Base-by-base conservation (phyloP, 345 rosid genomes). In the Lumnitzera littorea region DNA sequence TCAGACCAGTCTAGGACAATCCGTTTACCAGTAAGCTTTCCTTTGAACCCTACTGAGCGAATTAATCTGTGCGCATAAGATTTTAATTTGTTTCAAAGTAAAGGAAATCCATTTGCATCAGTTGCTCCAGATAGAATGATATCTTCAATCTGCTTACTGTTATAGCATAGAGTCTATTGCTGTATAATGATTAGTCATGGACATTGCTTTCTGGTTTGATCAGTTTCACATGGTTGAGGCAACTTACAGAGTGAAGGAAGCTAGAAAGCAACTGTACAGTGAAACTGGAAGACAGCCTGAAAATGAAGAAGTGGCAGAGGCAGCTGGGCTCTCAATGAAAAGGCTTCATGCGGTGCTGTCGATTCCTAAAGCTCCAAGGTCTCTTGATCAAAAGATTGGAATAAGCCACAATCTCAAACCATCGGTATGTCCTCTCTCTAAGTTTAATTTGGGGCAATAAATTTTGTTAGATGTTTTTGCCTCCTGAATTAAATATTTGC, bases 181-280 rank as follows among this genome's bases (percentile, higher is more conserved):
- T 36, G 10, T 1, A 9, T 16, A 50, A 14, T 3, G 4, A 14
- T 50, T 50, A 50, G 4, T 9, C 14, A 23, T 20, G 29, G 50
- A 5, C 12, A 24, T 23, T 13, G 46, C 50, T 58, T 48, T 62
- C 31, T 51, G 25, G 55, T 50, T 53, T 67, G 64, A 46, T 66
- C 85, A 94, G 99, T 83, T 86, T 78, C 96, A 88, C 85, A 83
- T 94, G 91, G 91, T 87, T 70, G 97, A 90, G 68, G 95, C 96
- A 62, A 84, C 89, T 51, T 90, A 88, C 70, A 79, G 86, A 61
- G 97, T 94, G 76, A 94, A 81, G 74, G 95, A 86, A 62, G 99
- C 95, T 46, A 80, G 82, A 66, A 87, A 86, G 76, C 87, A 84
- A 72, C 76, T 90, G 53, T 80, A 73, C 65, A 81, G 60, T 29